A percentile compares a stretch with the other conserved stretches of the same genome.
These are phyloP conservation scores for Neurospora africana DNA, from an alignment of 495 filamentous ascomycete genomes.

Conservation along the genomic window DNA sequence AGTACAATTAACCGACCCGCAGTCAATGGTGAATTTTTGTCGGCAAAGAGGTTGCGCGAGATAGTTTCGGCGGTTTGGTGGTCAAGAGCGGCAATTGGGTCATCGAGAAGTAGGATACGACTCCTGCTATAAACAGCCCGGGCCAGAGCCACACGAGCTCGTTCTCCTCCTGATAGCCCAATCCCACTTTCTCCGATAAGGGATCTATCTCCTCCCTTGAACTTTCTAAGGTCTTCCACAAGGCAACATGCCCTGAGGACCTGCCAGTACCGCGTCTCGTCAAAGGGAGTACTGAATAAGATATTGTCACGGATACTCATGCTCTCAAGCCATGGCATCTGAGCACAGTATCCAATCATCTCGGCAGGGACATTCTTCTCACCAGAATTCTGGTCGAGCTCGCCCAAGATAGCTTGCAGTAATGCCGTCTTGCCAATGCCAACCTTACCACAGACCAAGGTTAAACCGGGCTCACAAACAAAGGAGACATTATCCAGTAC, in stretches of 20 bases:
- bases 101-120: conserved; percentile 88
- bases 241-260: conserved; percentile 89
- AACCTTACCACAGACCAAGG: conserved; percentile 55
- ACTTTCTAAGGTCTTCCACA: conserved; percentile 73
- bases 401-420: conserved; percentile 66
- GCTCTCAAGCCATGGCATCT: conserved; percentile 83
- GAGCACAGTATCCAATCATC: conserved; percentile 70
- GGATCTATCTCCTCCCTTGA: conserved; percentile 89
- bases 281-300: conserved; percentile 62
- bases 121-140: conserved; percentile 88
- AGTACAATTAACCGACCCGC: conserved; percentile 54
- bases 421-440: conserved; percentile 74
- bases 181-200: conserved; percentile 95
- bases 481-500: conserved; percentile 56
- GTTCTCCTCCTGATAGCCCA: conserved; percentile 91
- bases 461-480: conserved; percentile 53
- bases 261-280: conserved; percentile 72
- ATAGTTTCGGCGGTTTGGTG: conserved; percentile 70
- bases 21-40: conserved; percentile 44
- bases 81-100: conserved; percentile 89
- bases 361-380: conserved; percentile 49
- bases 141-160: conserved; percentile 82
- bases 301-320: conserved; percentile 86
- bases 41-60: conserved; percentile 51
- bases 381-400: conserved; percentile 58